phyloP scores from a whole-genome alignment of 2,329 filamentous ascomycete genomes.

The Phyllosticta citrichinensis region DNA sequence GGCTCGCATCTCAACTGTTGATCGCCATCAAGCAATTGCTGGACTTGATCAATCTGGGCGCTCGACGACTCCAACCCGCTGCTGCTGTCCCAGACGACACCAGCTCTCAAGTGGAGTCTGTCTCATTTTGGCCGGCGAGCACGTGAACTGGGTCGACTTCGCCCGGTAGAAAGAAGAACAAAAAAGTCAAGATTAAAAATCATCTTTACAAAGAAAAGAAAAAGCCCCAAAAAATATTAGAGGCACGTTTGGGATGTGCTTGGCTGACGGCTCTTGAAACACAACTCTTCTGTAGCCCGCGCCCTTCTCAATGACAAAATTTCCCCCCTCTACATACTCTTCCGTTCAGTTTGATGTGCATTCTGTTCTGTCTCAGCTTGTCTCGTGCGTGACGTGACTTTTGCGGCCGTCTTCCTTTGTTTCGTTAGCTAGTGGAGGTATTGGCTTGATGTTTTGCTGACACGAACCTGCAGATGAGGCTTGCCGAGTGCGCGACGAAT shows the following conservation, averaged over 20 bases:
- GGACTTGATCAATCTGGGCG: not conserved
- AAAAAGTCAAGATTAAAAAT: not conserved
- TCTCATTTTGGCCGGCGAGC: not conserved
- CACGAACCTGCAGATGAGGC: too few relatives aligned
- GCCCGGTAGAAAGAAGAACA: not conserved
- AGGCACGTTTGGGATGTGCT: not conserved
- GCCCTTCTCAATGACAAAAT: not conserved
- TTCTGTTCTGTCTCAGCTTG: not conserved
- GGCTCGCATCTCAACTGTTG: not conserved
- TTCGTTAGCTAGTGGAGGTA: too few relatives aligned
- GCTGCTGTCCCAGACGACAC: not conserved
- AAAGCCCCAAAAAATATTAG: not conserved
- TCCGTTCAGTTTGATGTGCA: not conserved
- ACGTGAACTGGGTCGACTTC: not conserved
- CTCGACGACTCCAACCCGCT: not conserved
- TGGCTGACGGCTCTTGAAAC: too few relatives aligned
- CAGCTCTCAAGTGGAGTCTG: not conserved
- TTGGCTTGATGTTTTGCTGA: too few relatives aligned
- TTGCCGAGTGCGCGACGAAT: too few relatives aligned
- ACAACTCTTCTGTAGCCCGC: not conserved
- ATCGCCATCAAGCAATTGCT: not conserved
- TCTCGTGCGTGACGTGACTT: too few relatives aligned
- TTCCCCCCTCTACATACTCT: not conserved
- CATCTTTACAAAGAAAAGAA: not conserved
- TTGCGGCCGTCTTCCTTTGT: too few relatives aligned